Base-by-base conservation (phyloP, 306 rosid species). In the Cucumis hystrix region DNA sequence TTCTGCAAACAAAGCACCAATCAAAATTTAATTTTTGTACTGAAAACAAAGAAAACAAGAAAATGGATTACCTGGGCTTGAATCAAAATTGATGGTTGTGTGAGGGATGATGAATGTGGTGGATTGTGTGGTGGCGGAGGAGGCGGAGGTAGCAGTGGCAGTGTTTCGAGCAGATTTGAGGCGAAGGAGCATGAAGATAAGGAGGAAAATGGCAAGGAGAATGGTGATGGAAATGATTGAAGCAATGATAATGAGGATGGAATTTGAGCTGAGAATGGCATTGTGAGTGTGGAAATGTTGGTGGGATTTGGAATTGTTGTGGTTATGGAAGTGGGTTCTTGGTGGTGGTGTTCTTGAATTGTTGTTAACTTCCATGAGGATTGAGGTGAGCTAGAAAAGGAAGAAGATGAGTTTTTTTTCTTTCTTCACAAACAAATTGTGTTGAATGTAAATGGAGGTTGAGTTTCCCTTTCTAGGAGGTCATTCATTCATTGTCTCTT, bases 301-400 rank as follows among this genome's bases (percentile, higher is more conserved):
- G 88, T 82, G 47, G 74, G 33, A 84, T 72, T 75, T 84, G 82
- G 86, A 79, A 75, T 64, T 74, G 75, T 77, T 79, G 39, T 80
- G 82, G 25, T 68, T 78, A 75, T 78, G 79, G 43, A 84, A 61
- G 7, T 82, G 84, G 86, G 79, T 84, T 58, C 47, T 64, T 39
- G 45, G 62, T 47, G 83, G 57, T 37, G 83, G 47, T 59, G 57
- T 5, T 13, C 16, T 54, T 51, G 85, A 75, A 16, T 56, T 62
- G 83, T 55, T 65, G 82, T 85, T 87, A 72, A 78, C 84, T 82
- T 96, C 97, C 99, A 96, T 96, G 84, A 86, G 9, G n/a, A 33
- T 33, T 15, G 57, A 39, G 41, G 37, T 33, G 37, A 52, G 57
- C 62, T 55, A 17, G 15, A 6, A 16, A 30, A 39, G 55, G 47